These are phyloP conservation scores for Kwoniella botswanensis DNA, from an alignment of 768 basidiomycete species.

Conservation along the genomic window DNA sequence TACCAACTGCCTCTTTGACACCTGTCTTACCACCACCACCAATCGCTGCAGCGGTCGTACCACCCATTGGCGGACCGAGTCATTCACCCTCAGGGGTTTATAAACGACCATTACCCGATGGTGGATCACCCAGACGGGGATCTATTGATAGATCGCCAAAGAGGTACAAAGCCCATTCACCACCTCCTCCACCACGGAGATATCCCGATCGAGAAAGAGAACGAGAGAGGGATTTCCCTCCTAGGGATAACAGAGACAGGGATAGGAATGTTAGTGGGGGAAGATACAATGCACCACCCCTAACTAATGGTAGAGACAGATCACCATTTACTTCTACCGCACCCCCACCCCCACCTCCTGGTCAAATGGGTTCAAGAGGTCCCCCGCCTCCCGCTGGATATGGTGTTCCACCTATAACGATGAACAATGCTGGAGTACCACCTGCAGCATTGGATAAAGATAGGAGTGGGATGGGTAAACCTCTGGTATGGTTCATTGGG, in stretches of 20 bases:
- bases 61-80: slow-evolving; percentile 16
- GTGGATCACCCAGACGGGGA: slow-evolving; percentile 12
- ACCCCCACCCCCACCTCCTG: background rate
- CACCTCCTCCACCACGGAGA: slow-evolving; percentile 31
- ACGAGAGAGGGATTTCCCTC: slow-evolving; percentile 22
- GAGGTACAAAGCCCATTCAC: slow-evolving; percentile 38
- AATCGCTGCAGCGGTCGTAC: slow-evolving; percentile 19
- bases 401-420: slow-evolving; percentile 47
- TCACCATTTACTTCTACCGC: slow-evolving; percentile 4
- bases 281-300: background rate
- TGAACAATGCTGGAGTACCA: background rate
- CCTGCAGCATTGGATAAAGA: slow-evolving; percentile 32
- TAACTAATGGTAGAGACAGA: slow-evolving; percentile 9
- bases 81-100: slow-evolving; percentile 18
- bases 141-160: slow-evolving; percentile 37
- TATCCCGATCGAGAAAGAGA: slow-evolving; percentile 20
- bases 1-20: slow-evolving; percentile 11
- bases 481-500: slow-evolving; percentile 79
- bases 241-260: slow-evolving; percentile 3
- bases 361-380: slow-evolving; percentile 11
- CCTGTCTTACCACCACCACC: background rate
- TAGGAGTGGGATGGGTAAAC: slow-evolving; percentile 59
- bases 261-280: background rate
- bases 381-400: slow-evolving; percentile 51
- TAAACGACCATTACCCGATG: slow-evolving; percentile 18